Base-by-base conservation (phyloP, 2,329 filamentous ascomycete genomes). In the Lecanicillium sp. region DNA sequence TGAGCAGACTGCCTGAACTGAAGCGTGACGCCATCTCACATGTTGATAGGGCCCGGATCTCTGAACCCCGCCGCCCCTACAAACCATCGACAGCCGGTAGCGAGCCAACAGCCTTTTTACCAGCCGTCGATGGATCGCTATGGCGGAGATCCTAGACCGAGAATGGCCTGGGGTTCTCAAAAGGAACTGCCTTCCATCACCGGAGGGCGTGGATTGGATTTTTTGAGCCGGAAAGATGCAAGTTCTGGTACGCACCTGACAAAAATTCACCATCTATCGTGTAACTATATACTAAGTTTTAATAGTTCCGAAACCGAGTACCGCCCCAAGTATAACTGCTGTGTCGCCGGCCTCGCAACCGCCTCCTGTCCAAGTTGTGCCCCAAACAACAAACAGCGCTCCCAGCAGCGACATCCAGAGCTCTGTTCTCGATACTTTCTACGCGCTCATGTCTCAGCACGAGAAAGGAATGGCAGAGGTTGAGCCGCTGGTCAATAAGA, bases 151-250 rank as follows among this genome's bases (percentile, higher is more conserved):
- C n/a, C 26, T 29, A 29, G 26, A 29, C 26, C 26, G 26, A 11
- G 14, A 20, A 17, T 48, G 45, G 45, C 45, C 41, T 15, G 30
- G n/a, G n/a, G n/a, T n/a, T n/a, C 15, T 6, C 45, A 21, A 21
- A 41, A 36, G 15, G 23, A 19, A 4, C 20, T 19, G 9, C 4
- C 37, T 3, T 35, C 45, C 2, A 35, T 48, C 5, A 48, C 38
- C 23, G 45, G 45, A 15, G 45, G 45, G 6, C 36, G 21, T 12
- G 44, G 36, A 17, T 29, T 48, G 4, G 45, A 48, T n/a, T 48
- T 48, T 5, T 7, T 48, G 27, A 48, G 17, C 10, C 45, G 37
- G 3, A 48, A 48, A 14, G 45, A 48, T 14, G 12, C 26, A 29
- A n/a, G n/a, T n/a, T n/a, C n/a, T n/a, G n/a, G n/a, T n/a, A n/a